Percentiles rank a stretch among this genome's conserved stretches.
Evolutionary conservation across 768 basidiomycete genomes (phyloP).

Genomic region (Punctularia strigosozonata): DNA sequence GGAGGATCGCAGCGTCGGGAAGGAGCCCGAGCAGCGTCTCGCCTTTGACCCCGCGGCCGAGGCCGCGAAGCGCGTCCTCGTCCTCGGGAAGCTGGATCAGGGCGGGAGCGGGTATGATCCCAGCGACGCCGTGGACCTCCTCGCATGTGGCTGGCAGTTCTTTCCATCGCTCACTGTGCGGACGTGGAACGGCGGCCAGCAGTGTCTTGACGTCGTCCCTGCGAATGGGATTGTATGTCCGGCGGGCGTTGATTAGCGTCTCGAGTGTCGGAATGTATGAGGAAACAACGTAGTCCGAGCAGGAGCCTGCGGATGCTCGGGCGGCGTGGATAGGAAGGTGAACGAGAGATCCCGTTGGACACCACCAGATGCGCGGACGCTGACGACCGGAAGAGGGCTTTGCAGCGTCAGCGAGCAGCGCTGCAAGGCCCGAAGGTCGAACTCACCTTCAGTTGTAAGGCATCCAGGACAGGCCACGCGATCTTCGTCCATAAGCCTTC

Average conservation of each 20-base stretch:
- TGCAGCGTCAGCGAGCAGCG: no score
- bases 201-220: no score
- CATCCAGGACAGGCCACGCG: not conserved
- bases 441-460: not conserved
- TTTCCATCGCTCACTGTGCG: no score
- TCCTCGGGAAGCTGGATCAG: no score
- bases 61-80: not conserved
- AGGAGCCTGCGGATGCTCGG: not conserved
- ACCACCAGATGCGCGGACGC: not conserved
- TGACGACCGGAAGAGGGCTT: no score
- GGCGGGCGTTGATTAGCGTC: no score
- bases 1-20: no score
- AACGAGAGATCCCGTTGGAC: not conserved
- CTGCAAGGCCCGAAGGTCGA: no score
- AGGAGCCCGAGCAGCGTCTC: not conserved
- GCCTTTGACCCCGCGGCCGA: not conserved
- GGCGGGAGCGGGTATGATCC: not conserved
- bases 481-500: not conserved
- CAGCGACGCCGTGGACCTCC: not conserved
- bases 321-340: not conserved
- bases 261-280: slow-evolving; percentile 4
- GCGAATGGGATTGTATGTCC: no score
- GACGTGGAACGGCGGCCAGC: not conserved
- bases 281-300: slow-evolving; percentile 1
- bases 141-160: not conserved